These are phyloP conservation scores for Rubia balearica DNA, from an alignment of 305 asterid species.

Conservation along the genomic window DNA sequence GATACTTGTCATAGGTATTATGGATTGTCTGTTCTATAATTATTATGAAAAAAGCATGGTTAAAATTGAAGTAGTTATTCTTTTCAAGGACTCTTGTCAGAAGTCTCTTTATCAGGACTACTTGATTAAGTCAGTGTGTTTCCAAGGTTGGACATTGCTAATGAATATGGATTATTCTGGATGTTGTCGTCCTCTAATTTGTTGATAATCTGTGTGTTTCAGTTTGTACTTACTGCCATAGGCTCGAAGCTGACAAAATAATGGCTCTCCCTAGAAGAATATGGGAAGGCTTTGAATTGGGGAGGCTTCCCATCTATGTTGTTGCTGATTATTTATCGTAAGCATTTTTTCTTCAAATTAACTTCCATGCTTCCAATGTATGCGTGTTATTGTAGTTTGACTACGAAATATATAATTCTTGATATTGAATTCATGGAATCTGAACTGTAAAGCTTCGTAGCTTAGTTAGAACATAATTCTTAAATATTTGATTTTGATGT, in stretches of 20 bases:
- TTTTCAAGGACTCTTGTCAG: neutral
- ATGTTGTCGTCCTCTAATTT: neutral
- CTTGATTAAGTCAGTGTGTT: neutral
- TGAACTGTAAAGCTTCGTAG: neutral
- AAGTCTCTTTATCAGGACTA: neutral
- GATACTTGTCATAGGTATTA: neutral
- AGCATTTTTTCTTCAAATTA: conserved; percentile 27
- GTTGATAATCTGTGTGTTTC: conserved; percentile 14
- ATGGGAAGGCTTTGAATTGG: conserved; percentile 72
- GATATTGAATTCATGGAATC: neutral
- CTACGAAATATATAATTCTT: neutral
- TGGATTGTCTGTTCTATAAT: neutral
- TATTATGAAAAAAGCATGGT: neutral
- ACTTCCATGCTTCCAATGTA: neutral
- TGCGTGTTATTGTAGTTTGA: neutral
- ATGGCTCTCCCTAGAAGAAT: conserved; percentile 65
- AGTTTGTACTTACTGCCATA: conserved; percentile 91
- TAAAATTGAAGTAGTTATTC: neutral
- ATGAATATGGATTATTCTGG: neutral
- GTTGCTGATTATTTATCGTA: conserved; percentile 76
- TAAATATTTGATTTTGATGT: neutral
- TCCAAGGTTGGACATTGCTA: neutral
- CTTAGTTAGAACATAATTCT: neutral
- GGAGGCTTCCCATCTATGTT: conserved; percentile 75
- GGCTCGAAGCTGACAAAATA: no score